Conservation (phyloP, 73 alveolate genomes). For the Paramecium sonneborni region DNA sequence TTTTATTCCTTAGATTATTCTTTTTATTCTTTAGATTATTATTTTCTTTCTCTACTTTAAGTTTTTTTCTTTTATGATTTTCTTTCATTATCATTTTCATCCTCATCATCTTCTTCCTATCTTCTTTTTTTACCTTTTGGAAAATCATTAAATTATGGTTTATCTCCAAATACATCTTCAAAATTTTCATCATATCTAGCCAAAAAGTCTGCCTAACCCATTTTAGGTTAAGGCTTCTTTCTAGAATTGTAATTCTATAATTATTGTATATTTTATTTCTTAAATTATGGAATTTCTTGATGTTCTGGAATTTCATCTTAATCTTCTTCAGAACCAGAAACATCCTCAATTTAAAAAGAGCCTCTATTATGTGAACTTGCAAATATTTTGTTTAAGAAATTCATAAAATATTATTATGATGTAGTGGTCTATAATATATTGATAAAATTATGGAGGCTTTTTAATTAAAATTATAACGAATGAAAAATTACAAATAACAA, state of each 20-base stretch:
- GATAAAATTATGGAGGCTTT: slow-evolving; percentile 38
- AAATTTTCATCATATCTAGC: neutral
- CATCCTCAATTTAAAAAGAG: slow-evolving; percentile 16
- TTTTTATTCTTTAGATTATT: neutral
- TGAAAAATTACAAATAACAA: neutral
- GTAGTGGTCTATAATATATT: neutral
- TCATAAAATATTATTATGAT: neutral
- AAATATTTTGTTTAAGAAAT: slow-evolving; percentile 10
- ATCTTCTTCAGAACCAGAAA: neutral
- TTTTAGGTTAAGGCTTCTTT: neutral
- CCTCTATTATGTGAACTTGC: neutral
- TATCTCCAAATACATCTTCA: slow-evolving; percentile 41
- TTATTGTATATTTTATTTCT: neutral
- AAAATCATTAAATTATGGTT: neutral
- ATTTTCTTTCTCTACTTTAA: neutral
- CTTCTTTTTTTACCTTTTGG: neutral
- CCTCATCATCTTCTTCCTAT: neutral
- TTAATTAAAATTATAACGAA: slow-evolving; percentile 18
- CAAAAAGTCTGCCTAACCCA: slow-evolving; percentile 21
- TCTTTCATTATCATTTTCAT: neutral
- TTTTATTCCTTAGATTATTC: neutral
- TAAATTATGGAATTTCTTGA: neutral
- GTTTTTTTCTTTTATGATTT: neutral
- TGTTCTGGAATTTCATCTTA: neutral
- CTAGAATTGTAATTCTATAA: neutral